Evolutionary conservation across 2,329 filamentous ascomycete genomes (phyloP), one percentile per base, ranked within the genome.

Genomic region (Aspergillus cejpii): DNA sequence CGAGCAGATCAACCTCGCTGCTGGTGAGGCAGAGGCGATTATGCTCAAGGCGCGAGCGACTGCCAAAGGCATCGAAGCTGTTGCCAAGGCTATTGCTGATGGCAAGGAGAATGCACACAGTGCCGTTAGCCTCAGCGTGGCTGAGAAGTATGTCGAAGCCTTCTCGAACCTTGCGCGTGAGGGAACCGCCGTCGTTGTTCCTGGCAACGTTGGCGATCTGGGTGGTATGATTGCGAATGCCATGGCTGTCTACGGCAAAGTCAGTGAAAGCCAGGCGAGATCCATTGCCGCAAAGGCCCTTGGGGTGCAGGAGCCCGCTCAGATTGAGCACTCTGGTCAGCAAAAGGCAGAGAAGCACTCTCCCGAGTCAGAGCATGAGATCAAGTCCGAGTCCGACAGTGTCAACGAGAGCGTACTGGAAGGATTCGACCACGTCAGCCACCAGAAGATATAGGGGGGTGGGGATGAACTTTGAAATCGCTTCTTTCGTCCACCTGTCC

Each of bases 71-170:
- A 94, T 98, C 57, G 87, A 94, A 48, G 84, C 85, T 20, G 88
- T 98, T 11, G 87, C 87, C 5, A 73, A 76, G 50, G 78, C 82
- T 34, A 94, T 97, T 50, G 74, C 77, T 14, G 73, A 83, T 38
- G 90, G 90, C 45, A 75, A 84, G 54, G 77, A 80, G 44, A 77
- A 83, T 44, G 92, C 92, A 2, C 85, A 92, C 64, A 80, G 81
- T 26, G 92, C 92, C 20, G 78, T 98, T 36, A 90, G 87, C 60
- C 71, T 98, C 50, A 87, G 79, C 11, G 87, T 98, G 6, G 92
- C 92, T 0, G 92, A 98, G 78, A 95, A 96, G 71, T 98, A 98
- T 59, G 92, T 98, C 41, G 91, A 94, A 37, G 92, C 92, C 3
- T 98, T 97, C 62, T 84, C 79, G 55, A 87, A 90, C 63, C 74